Base-by-base conservation (phyloP, 2,329 filamentous ascomycete genomes). In the Ophiosphaerella narmari region DNA sequence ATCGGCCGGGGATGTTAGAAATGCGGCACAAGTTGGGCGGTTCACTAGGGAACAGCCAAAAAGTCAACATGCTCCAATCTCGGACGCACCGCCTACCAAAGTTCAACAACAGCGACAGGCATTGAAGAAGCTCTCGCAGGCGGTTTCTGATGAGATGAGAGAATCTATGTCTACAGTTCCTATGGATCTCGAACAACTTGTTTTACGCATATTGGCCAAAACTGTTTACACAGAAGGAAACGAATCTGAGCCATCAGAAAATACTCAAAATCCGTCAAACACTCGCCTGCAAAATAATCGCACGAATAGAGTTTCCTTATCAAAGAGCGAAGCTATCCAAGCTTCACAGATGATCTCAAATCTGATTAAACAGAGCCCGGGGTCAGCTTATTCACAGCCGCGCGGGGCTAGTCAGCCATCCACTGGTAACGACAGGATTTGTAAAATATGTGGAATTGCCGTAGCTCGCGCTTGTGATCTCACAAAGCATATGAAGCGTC, bases 401-500 rank as follows among this genome's bases (percentile, higher is more conserved):
- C 58, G 58, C 26, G 60, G 50, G 13, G 39, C 48, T 37, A 52
- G 42, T n/a, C 63, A 54, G 35, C 48, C 46, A 2, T 53, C 54
- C 6, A 42, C 40, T 5, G 35, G 51, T 7, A 54, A 60, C 7
- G 46, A 40, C 8, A 52, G 61, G 11, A 14, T 40, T 9, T 74
- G 70, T 38, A 8, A 43, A 2, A 8, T 46, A 1, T 75, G 73
- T 35, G 21, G 29, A 42, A 44, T 46, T 43, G 18, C 51, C 3
- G 52, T 70, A 2, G 51, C 59, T 24, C 68, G 75, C 14, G 60
- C 68, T 21, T 78, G 75, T 55, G 76, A 78, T 44, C 55, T 78
- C 51, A 74, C 68, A 58, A 97, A 97, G 71, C 92, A 96, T 68
- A 78, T 84, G 70, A 93, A 91, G 67, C 85, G 91, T 1, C 92